These are phyloP conservation scores for Lachancea quebecensis DNA, from an alignment of 805 yeast species.

Conservation along the genomic window DNA sequence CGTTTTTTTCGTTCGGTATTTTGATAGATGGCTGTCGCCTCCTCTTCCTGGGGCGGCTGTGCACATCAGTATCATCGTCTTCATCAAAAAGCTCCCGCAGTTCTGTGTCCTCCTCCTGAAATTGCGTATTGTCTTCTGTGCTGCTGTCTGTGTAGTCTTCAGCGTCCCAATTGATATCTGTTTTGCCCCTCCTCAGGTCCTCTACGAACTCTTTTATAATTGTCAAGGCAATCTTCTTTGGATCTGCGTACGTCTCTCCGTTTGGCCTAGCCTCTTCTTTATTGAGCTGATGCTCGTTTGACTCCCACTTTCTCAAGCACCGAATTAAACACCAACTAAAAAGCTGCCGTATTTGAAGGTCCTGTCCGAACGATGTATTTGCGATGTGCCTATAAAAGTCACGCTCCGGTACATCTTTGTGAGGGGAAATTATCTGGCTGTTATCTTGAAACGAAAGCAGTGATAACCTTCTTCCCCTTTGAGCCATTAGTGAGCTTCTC, in stretches of 20 bases:
- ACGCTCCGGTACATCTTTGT: conserved; percentile 27
- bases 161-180: conserved; percentile 27
- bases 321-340: conserved; percentile 30
- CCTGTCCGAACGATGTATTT: conserved; percentile 23
- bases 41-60: neutral
- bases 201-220: conserved; percentile 28
- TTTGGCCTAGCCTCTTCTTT: conserved; percentile 4
- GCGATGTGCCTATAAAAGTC: conserved; percentile 30
- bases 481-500: conserved; percentile 20
- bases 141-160: conserved; percentile 9
- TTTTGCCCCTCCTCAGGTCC: conserved; percentile 22
- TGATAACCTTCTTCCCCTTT: conserved; percentile 29
- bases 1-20: conserved; percentile 29
- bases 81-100: conserved; percentile 17
- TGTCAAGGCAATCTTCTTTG: conserved; percentile 19
- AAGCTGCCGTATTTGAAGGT: conserved; percentile 26
- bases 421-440: conserved; percentile 25
- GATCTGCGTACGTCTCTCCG: conserved; percentile 13
- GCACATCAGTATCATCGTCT: conserved; percentile 7
- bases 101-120: conserved; percentile 17
- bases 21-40: conserved; percentile 3
- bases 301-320: conserved; percentile 16
- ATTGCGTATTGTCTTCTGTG: conserved; percentile 8
- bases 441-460: conserved; percentile 22
- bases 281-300: neutral